phyloP scores from a whole-genome alignment of 2,329 filamentous ascomycete species.

The Apiospora saccharicola region DNA sequence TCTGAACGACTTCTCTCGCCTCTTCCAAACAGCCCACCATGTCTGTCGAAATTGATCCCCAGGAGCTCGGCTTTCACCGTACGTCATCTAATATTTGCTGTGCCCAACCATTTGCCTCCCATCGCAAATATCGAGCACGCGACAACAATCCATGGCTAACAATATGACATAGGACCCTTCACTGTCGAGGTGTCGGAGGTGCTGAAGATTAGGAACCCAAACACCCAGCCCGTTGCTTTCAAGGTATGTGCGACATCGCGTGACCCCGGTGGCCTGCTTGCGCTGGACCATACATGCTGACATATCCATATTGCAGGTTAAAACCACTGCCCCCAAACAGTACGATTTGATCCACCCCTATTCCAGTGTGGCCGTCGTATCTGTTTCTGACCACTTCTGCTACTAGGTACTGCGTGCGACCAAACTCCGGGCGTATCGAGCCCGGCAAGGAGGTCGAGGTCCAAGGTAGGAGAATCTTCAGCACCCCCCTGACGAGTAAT shows the following conservation, averaged over 20 bases:
- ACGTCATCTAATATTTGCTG: constrained; percentile 48
- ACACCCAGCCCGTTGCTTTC: constrained; percentile 69
- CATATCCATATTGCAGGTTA: constrained; percentile 69
- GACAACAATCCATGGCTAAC: constrained; percentile 30
- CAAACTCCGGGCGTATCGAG: constrained; percentile 96
- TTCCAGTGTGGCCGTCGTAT: constrained; percentile 28
- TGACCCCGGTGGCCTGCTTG: background rate
- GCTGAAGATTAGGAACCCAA: constrained; percentile 71
- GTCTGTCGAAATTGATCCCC: constrained; percentile 93
- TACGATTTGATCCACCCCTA: constrained; percentile 57
- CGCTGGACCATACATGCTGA: constrained; percentile 38
- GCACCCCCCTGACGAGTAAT: background rate
- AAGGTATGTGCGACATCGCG: constrained; percentile 59
- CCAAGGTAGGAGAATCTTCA: constrained; percentile 68
- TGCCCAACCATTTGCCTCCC: constrained; percentile 22
- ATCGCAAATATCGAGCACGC: background rate
- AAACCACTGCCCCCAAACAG: constrained; percentile 99
- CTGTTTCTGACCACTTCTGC: constrained; percentile 33
- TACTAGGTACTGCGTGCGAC: constrained; percentile 91
- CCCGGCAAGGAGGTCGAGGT: constrained; percentile 91
- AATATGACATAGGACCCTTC: constrained; percentile 63
- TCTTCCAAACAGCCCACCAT: constrained; percentile 55
- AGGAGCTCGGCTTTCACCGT: constrained; percentile 95
- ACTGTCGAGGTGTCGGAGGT: constrained; percentile 70
- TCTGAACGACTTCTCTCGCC: background rate